phyloP scores from a whole-genome alignment of 2,329 filamentous ascomycete species.

The Colletotrichum ledebouriae region DNA sequence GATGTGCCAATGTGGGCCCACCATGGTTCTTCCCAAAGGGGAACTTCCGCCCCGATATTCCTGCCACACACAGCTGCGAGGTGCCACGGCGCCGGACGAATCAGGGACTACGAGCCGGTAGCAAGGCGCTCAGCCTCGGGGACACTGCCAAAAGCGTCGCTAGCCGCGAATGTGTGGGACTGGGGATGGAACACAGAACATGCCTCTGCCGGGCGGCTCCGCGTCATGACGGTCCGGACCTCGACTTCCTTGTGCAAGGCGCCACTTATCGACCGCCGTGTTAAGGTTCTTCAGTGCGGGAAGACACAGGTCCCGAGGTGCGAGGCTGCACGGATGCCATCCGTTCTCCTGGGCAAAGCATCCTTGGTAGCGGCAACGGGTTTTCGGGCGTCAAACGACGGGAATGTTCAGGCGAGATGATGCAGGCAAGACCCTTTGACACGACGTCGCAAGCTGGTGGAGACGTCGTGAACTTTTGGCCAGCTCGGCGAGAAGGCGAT shows the following conservation, averaged over 20 bases:
- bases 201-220: slow-evolving; percentile 6
- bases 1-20: no score
- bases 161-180: background rate
- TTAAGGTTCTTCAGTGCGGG: background rate
- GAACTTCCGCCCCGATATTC: no score
- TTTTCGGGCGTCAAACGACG: background rate
- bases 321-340: slow-evolving; percentile 35
- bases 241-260: slow-evolving; percentile 6
- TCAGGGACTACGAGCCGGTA: background rate
- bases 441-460: slow-evolving; percentile 33
- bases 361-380: background rate
- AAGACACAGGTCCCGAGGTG: background rate
- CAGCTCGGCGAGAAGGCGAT: no score
- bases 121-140: slow-evolving; percentile 13
- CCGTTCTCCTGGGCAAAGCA: slow-evolving; percentile 8
- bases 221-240: slow-evolving; percentile 8
- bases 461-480: slow-evolving; percentile 7
- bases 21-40: no score
- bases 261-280: background rate
- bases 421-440: slow-evolving; percentile 16
- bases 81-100: background rate
- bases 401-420: slow-evolving; percentile 16
- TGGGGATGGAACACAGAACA: no score
- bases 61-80: no score
- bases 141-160: slow-evolving; percentile 32